A percentile compares a stretch with the other conserved stretches of the same genome.
These are phyloP conservation scores for Combretum micranthum DNA, from an alignment of 345 rosid genomes.

Conservation along the genomic window DNA sequence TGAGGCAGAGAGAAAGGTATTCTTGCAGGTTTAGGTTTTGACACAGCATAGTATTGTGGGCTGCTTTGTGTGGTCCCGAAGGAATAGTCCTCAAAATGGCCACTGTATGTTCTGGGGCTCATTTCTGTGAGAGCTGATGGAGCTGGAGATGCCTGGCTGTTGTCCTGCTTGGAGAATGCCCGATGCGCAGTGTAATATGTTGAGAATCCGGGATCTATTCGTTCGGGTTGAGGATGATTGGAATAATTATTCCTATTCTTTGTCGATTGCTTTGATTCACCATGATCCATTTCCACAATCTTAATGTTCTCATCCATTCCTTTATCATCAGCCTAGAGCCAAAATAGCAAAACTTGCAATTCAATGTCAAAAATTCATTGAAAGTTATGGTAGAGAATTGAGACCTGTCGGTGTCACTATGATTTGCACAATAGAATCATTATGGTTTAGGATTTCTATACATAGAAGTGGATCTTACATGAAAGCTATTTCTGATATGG, in stretches of 20 bases:
- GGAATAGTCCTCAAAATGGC: conserved; percentile 69
- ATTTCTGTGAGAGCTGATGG: conserved; percentile 63
- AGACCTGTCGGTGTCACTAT: not conserved
- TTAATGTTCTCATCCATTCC: conserved; percentile 65
- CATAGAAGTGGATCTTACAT: conserved; percentile 23
- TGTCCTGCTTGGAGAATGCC: conserved; percentile 24
- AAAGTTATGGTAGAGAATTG: not conserved
- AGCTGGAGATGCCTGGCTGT: conserved; percentile 39
- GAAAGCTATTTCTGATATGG: conserved; percentile 13
- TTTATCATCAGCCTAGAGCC: conserved; percentile 39
- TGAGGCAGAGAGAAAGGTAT: conserved; percentile 26
- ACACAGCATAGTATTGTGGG: conserved; percentile 47
- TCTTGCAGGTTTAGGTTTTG: conserved; percentile 51
- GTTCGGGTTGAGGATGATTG: conserved; percentile 21
- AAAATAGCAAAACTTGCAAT: conserved; percentile 1
- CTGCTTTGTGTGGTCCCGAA: conserved; percentile 58
- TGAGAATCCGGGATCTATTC: conserved; percentile 29
- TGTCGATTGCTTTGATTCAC: conserved; percentile 25
- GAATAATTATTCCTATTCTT: conserved; percentile 44
- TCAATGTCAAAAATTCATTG: not conserved
- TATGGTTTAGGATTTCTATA: not conserved
- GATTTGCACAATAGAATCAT: no score
- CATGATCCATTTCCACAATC: conserved; percentile 77
- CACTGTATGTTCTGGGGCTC: conserved; percentile 67
- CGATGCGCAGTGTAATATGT: conserved; percentile 2